These are phyloP conservation scores for Solanum microdontum DNA, from an alignment of 257 asterid species.

Conservation along the genomic window DNA sequence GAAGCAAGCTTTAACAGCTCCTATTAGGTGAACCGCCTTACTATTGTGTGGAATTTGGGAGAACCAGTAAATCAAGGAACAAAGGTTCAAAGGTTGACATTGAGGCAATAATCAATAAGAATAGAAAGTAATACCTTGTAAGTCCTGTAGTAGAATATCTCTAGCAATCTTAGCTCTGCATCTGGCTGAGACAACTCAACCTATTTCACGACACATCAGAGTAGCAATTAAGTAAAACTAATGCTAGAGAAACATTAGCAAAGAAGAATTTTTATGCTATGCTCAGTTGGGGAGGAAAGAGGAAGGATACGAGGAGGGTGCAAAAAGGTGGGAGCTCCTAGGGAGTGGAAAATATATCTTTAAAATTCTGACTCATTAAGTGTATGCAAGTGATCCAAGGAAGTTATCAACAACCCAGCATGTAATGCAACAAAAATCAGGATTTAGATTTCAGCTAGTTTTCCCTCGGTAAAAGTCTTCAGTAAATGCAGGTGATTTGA, in stretches of 20 bases:
- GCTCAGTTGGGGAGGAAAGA: background rate
- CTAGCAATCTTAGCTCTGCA: slow-evolving; percentile 39
- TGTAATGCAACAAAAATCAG: too few relatives aligned
- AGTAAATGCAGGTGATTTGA: background rate
- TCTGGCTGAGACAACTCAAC: slow-evolving; percentile 36
- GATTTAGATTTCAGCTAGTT: too few relatives aligned
- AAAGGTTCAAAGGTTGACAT: background rate
- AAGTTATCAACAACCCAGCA: too few relatives aligned
- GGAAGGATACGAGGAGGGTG: background rate
- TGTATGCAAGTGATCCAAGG: too few relatives aligned
- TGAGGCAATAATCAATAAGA: background rate
- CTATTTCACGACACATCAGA: slow-evolving; percentile 11
- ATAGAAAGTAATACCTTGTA: slow-evolving; percentile 20
- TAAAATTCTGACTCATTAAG: too few relatives aligned
- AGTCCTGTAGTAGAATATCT: slow-evolving; percentile 35
- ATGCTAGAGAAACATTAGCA: background rate
- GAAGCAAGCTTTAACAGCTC: background rate
- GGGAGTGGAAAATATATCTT: too few relatives aligned
- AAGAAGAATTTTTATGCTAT: background rate
- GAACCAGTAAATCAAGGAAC: background rate
- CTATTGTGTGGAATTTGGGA: background rate
- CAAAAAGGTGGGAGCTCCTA: background rate
- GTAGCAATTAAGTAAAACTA: background rate
- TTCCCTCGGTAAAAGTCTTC: too few relatives aligned
- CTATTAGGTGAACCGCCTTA: background rate